A percentile compares a stretch with the other conserved stretches of the same genome.
Evolutionary conservation across 805 yeast species (phyloP).

Genomic region (Wickerhamomyces ciferrii): DNA sequence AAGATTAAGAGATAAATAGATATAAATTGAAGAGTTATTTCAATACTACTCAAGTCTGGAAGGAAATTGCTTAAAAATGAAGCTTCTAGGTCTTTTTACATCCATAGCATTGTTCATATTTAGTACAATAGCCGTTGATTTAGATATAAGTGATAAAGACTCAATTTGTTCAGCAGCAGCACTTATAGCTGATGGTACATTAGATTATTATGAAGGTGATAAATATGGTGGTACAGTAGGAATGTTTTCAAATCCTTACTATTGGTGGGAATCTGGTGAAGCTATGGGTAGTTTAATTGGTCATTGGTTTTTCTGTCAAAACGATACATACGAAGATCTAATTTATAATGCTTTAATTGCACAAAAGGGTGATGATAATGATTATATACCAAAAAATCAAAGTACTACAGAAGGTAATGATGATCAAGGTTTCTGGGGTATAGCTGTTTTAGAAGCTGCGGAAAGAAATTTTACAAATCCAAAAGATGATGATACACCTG

Average conservation of each 20-base stretch:
- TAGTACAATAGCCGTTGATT: conserved; percentile 22
- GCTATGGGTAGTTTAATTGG: conserved; percentile 69
- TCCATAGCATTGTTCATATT: conserved; percentile 4
- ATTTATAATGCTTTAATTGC: conserved; percentile 52
- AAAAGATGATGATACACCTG: conserved; percentile 31
- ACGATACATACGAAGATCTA: conserved; percentile 56
- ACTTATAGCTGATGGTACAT: conserved; percentile 52
- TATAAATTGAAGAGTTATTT: too few relatives aligned
- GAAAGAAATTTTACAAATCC: conserved; percentile 58
- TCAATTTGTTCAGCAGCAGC: conserved; percentile 57
- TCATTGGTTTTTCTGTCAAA: conserved; percentile 65
- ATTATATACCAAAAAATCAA: conserved; percentile 60
- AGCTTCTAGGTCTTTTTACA: not conserved
- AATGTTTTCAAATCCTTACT: conserved; percentile 67
- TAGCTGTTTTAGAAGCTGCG: conserved; percentile 60
- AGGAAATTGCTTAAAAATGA: not conserved
- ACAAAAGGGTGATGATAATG: conserved; percentile 41
- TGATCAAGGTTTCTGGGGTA: conserved; percentile 74
- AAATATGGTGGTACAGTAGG: conserved; percentile 66
- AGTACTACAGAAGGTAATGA: conserved; percentile 68
- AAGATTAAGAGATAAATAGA: too few relatives aligned
- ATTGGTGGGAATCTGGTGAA: conserved; percentile 95
- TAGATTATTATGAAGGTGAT: conserved; percentile 67
- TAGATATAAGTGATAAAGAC: conserved; percentile 33
- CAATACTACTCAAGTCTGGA: too few relatives aligned